Base-by-base conservation (phyloP, 208 protist genomes). In the Leishmania tarentolae region DNA sequence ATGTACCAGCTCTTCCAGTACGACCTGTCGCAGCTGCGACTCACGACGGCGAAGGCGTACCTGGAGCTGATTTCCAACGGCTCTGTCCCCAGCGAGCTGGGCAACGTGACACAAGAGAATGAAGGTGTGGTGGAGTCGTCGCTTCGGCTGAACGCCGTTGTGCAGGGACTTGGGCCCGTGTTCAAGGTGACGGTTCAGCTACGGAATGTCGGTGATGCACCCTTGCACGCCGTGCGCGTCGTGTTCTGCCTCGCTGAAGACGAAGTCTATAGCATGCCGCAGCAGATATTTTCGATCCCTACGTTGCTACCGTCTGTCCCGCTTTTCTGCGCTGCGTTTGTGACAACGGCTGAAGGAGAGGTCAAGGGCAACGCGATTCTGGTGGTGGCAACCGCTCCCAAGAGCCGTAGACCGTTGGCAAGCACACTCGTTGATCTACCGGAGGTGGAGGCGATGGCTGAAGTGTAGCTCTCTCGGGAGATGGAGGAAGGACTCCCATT, bases 1-100 rank as follows among this genome's bases (percentile, higher is more conserved):
- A 98, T 99, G 88, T 97, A 99, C 81, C 83, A 90, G 37, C 88
- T 91, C 68, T 99, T 98, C 82, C 97, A 99, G 87, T 89, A 94
- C 72, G 98, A 99, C 83, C 83, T 99, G 13, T 98, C 90, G 82
- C 89, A 92, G 80, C 79, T 99, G 52, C 87, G 95, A 0, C 90
- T 99, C 24, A 81, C 79, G 28, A 97, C 97, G 17, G 93, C 96
- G 2, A 92, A 95, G 50, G 90, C 94, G 40, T 99, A 98, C 82
- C 87, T 98, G 40, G 84, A 72, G 1, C 83, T 79, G 59, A 65
- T 75, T 13, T 63, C 70, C 63, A 76, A 74, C 50, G 68, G 63
- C 71, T 78, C 66, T 42, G 76, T 82, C 24, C 82, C 82, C 17
- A 75, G 72, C 21, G 81, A 83, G 76, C 59, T 84, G 57, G 80